A percentile compares a stretch with the other conserved stretches of the same genome.
phyloP scores from a whole-genome alignment of 2,329 filamentous ascomycete genomes.

The Xylaria sp. region DNA sequence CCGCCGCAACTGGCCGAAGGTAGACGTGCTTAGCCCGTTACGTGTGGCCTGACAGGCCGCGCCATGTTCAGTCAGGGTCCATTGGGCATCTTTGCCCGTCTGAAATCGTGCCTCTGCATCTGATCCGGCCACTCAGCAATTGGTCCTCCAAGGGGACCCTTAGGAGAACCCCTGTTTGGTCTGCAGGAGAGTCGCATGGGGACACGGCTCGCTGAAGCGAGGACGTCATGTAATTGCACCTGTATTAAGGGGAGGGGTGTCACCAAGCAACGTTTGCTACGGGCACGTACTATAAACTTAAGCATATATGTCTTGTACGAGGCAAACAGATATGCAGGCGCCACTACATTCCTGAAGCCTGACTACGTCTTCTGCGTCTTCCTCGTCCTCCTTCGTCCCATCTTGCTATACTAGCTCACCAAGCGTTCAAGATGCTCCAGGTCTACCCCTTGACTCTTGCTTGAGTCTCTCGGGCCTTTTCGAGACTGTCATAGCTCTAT shows the following conservation, averaged over 20 bases:
- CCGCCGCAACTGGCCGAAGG: slow-evolving; percentile 37
- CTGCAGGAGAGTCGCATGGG: slow-evolving; percentile 32
- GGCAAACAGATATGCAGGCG: background rate
- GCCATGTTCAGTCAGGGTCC: slow-evolving; percentile 27
- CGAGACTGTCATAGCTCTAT: background rate
- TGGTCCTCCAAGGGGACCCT: slow-evolving; percentile 14
- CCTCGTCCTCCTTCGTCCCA: background rate
- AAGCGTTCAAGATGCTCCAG: slow-evolving; percentile 23
- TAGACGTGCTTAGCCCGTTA: slow-evolving; percentile 34
- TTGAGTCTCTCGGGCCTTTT: slow-evolving; percentile 25
- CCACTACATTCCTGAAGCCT: background rate
- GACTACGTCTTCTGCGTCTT: slow-evolving; percentile 1
- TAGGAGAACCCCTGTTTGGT: slow-evolving; percentile 21
- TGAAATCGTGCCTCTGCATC: slow-evolving; percentile 26
- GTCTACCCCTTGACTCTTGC: slow-evolving; percentile 3
- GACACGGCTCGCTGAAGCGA: slow-evolving; percentile 16
- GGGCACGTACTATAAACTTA: slow-evolving; percentile 13
- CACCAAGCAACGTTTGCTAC: slow-evolving; percentile 14
- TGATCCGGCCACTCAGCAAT: slow-evolving; percentile 23
- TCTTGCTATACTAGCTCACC: background rate
- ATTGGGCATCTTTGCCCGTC: slow-evolving; percentile 32
- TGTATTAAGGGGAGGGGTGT: slow-evolving; percentile 18
- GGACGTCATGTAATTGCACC: slow-evolving; percentile 25
- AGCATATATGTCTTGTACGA: slow-evolving; percentile 15
- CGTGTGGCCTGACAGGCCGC: slow-evolving; percentile 31